Conservation (phyloP, 192 early-diverging fungal genomes). For the Thamnidium elegans region DNA sequence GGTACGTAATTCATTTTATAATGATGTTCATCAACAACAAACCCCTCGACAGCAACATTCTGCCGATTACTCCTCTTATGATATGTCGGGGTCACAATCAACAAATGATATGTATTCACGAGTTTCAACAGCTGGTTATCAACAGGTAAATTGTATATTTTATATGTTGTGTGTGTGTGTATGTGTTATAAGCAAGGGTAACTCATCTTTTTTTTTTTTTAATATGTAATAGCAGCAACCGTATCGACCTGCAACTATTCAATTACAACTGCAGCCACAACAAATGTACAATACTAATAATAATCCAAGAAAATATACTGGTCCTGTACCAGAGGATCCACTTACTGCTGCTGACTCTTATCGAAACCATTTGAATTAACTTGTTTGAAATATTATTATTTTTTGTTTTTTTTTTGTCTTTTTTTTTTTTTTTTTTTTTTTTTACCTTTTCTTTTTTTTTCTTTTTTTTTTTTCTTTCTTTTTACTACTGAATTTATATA, state of each 20-base stretch:
- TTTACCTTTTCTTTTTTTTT: not conserved
- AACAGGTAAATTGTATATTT: no score
- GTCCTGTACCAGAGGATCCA: slow-evolving; percentile 33
- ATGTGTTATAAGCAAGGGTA: no score
- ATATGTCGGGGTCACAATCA: not conserved
- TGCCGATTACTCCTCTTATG: slow-evolving; percentile 1
- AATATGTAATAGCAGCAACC: not conserved
- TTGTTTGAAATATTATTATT: no score
- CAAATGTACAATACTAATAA: not conserved
- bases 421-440: not conserved
- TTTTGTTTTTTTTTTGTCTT: no score
- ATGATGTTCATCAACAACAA: not conserved
- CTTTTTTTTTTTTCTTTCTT: not conserved
- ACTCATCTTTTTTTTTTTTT: no score
- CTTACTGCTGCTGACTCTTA: slow-evolving; percentile 27
- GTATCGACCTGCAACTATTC: not conserved
- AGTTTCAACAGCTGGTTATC: not conserved
- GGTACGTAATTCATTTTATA: slow-evolving; percentile 8
- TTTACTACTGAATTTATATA: slow-evolving; percentile 11
- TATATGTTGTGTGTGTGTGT: no score
- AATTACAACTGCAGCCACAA: not conserved
- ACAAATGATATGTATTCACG: slow-evolving; percentile 1
- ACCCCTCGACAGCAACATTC: no score
- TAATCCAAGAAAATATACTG: slow-evolving; percentile 9
- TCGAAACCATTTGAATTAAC: slow-evolving; percentile 15